Percentiles rank a stretch among this genome's conserved stretches.
Evolutionary conservation across 1,284 basidiomycete genomes (phyloP).

Genomic region (Salmacisia buchloeana): DNA sequence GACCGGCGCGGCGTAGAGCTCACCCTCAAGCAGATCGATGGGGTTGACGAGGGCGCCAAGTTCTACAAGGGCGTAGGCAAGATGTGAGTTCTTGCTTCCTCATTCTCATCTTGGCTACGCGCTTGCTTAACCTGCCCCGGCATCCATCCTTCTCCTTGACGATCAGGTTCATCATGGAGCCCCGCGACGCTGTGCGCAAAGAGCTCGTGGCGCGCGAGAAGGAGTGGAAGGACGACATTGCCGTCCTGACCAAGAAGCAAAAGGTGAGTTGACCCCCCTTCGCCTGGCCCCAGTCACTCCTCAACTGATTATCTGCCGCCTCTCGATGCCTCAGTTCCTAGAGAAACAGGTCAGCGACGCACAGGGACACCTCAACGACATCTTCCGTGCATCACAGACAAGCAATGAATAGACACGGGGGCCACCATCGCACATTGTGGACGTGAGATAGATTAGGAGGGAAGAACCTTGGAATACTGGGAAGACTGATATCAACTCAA

Average conservation of each 20-base stretch:
- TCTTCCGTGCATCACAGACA: slow-evolving; percentile 10
- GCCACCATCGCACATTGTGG: too few relatives aligned
- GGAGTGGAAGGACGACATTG: slow-evolving; percentile 1
- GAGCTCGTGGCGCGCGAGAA: slow-evolving; percentile 1
- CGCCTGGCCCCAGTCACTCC: too few relatives aligned
- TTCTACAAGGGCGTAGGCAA: slow-evolving; percentile 17
- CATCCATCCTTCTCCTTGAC: neutral
- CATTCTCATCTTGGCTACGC: too few relatives aligned
- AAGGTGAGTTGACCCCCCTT: too few relatives aligned
- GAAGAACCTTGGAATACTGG: too few relatives aligned
- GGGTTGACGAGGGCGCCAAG: slow-evolving; percentile 6
- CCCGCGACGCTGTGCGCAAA: neutral
- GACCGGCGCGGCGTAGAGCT: slow-evolving; percentile 8
- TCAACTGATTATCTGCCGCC: too few relatives aligned
- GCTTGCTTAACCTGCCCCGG: neutral
- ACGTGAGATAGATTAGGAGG: too few relatives aligned
- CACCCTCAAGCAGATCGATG: slow-evolving; percentile 13
- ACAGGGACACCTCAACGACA: slow-evolving; percentile 14
- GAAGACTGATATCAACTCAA: too few relatives aligned
- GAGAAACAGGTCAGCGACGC: slow-evolving; percentile 16
- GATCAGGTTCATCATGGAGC: slow-evolving; percentile 9
- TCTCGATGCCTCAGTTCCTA: slow-evolving; percentile 15
- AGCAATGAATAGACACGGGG: too few relatives aligned
- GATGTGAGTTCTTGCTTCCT: slow-evolving; percentile 12
- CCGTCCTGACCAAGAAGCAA: slow-evolving; percentile 10